These are phyloP conservation scores for Populus hybrid DNA, from an alignment of 441 rosid genomes.

Conservation along the genomic window DNA sequence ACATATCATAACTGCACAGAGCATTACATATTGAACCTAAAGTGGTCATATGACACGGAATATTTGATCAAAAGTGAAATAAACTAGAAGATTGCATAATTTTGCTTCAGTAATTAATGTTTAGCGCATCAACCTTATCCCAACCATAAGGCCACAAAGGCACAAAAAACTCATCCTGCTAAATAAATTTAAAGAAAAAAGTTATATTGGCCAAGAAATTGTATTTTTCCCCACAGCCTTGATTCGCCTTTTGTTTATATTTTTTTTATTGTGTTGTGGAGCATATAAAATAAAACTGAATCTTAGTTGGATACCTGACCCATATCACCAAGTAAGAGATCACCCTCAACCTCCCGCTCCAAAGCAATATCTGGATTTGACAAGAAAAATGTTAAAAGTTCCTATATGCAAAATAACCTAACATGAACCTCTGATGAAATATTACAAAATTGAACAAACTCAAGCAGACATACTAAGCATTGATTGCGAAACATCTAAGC, in stretches of 20 bases:
- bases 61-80: not conserved
- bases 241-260: not conserved
- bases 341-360: slow-evolving; percentile 89
- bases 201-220: not conserved
- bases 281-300: not conserved
- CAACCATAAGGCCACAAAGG: not conserved
- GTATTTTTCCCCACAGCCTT: not conserved
- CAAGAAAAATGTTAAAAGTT: not conserved
- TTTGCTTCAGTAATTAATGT: not conserved
- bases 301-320: slow-evolving; percentile 60
- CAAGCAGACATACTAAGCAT: slow-evolving; percentile 57
- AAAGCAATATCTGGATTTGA: slow-evolving; percentile 57
- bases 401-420: not conserved
- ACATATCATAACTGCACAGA: not conserved
- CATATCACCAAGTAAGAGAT: slow-evolving; percentile 91
- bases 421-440: not conserved
- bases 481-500: slow-evolving; percentile 81
- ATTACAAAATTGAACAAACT: not conserved
- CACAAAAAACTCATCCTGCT: not conserved
- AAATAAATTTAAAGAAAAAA: too few species aligned
- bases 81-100: not conserved
- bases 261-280: not conserved
- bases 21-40: not conserved
- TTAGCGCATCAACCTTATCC: not conserved
- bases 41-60: not conserved